These are phyloP conservation scores for Candida hungchunana DNA, from an alignment of 805 yeast genomes.

Conservation along the genomic window DNA sequence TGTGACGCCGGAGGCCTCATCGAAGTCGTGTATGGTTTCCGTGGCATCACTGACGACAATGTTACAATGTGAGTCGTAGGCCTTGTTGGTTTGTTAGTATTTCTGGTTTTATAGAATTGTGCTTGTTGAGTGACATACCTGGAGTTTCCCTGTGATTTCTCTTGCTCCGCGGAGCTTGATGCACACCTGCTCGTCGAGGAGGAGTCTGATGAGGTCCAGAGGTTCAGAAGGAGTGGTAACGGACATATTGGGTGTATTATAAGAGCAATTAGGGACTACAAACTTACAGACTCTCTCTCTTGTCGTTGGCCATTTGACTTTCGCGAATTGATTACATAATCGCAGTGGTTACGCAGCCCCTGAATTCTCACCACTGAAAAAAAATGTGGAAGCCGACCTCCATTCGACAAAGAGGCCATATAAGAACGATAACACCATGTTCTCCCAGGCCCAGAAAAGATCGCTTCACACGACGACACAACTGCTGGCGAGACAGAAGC, in stretches of 20 bases:
- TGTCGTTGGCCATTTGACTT: not conserved
- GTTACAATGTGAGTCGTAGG: slow-evolving; percentile 95
- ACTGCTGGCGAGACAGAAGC: slow-evolving; percentile 18
- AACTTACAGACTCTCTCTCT: not conserved
- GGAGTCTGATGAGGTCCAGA: slow-evolving; percentile 80
- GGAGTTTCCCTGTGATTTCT: slow-evolving; percentile 84
- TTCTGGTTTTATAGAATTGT: not conserved
- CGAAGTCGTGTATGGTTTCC: slow-evolving; percentile 67
- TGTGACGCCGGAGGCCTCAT: slow-evolving; percentile 33
- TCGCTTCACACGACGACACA: slow-evolving; percentile 15
- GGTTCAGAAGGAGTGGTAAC: slow-evolving; percentile 53
- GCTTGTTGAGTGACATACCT: slow-evolving; percentile 40
- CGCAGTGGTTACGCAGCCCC: not conserved
- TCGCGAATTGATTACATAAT: not conserved
- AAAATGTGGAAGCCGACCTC: slow-evolving; percentile 1
- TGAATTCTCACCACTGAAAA: not conserved
- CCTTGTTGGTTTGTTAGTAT: slow-evolving; percentile 32
- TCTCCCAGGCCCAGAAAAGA: slow-evolving; percentile 16
- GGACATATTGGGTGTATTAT: too few species aligned
- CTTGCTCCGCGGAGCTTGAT: slow-evolving; percentile 93
- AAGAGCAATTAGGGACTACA: too few species aligned
- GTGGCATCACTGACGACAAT: slow-evolving; percentile 90
- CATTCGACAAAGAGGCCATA: not conserved
- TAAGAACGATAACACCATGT: slow-evolving; percentile 3
- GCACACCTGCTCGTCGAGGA: slow-evolving; percentile 79